phyloP scores from a whole-genome alignment of 495 filamentous ascomycete species.

The Friedmanniomyces simplex region DNA sequence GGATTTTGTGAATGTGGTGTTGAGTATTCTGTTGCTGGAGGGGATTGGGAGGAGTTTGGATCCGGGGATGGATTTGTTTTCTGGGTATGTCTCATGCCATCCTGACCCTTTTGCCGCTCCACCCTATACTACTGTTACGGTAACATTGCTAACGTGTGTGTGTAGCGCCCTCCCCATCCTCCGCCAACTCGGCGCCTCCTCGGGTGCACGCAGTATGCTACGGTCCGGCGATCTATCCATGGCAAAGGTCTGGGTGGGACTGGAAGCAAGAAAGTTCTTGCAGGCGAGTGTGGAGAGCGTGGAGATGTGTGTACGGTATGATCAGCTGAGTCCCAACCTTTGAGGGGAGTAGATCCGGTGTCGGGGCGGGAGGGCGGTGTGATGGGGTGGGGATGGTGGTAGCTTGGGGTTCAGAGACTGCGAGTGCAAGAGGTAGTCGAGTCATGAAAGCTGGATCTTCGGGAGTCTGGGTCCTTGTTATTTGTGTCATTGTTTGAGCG shows the following conservation, averaged over 20 bases:
- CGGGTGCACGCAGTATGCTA: conserved; percentile 49
- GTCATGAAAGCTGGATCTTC: too few species aligned
- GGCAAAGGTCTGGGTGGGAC: conserved; percentile 84
- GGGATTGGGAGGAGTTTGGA: conserved; percentile 85
- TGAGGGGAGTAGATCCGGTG: conserved; percentile 4
- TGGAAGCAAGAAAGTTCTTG: conserved; percentile 80
- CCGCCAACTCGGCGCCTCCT: conserved; percentile 71
- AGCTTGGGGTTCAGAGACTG: too few species aligned
- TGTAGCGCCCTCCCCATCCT: conserved; percentile 79
- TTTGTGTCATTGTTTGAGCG: too few species aligned
- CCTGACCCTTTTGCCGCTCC: too few species aligned
- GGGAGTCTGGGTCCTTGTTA: too few species aligned
- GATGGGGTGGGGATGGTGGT: too few species aligned
- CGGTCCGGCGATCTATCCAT: conserved; percentile 67
- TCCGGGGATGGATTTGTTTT: conserved; percentile 78
- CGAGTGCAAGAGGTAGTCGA: too few species aligned
- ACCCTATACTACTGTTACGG: too few species aligned
- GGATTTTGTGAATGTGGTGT: conserved; percentile 98
- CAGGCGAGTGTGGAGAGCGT: conserved; percentile 83
- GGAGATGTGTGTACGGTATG: conserved; percentile 38
- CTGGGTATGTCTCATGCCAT: conserved; percentile 49
- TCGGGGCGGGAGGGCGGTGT: too few species aligned
- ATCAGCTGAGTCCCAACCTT: conserved; percentile 36
- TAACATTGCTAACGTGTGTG: conserved; percentile 1
- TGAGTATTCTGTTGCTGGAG: conserved; percentile 86